Conservation (phyloP, 768 basidiomycete species). For the Leucosporidium creatinivorum region DNA sequence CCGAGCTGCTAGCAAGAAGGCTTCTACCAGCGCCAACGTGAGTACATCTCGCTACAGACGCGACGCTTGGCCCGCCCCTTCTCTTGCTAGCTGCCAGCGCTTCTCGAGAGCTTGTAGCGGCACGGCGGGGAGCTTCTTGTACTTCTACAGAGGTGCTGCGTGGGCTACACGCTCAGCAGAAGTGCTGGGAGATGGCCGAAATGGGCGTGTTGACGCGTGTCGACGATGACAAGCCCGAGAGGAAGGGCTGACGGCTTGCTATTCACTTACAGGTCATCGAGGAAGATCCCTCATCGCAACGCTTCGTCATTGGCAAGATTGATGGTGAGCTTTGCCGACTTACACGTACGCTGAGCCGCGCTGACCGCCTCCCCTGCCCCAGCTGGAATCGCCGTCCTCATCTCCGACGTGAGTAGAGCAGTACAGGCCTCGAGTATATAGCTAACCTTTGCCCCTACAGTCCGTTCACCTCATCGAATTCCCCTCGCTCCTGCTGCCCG, state of each 20-base stretch:
- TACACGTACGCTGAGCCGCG: not conserved
- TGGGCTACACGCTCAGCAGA: not conserved
- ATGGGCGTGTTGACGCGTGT: not conserved
- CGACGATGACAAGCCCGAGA: not conserved
- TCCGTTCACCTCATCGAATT: constrained; percentile 97
- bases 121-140: no score
- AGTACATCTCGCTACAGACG: not conserved
- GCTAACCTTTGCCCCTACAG: constrained; percentile 44
- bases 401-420: constrained; percentile 31
- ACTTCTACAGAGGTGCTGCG: not conserved
- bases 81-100: not conserved
- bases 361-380: not conserved
- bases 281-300: constrained; percentile 2
- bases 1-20: not conserved
- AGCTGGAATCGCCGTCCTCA: constrained; percentile 38
- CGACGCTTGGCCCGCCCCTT: not conserved
- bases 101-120: no score
- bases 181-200: not conserved
- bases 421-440: not conserved
- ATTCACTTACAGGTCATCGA: constrained; percentile 7
- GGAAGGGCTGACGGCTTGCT: not conserved
- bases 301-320: constrained; percentile 30
- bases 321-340: constrained; percentile 11
- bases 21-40: not conserved
- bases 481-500: constrained; percentile 86